A percentile compares a stretch with the other conserved stretches of the same genome.
Evolutionary conservation across 2,329 filamentous ascomycete species (phyloP).

Genomic region (Colletotrichum cuscutae): DNA sequence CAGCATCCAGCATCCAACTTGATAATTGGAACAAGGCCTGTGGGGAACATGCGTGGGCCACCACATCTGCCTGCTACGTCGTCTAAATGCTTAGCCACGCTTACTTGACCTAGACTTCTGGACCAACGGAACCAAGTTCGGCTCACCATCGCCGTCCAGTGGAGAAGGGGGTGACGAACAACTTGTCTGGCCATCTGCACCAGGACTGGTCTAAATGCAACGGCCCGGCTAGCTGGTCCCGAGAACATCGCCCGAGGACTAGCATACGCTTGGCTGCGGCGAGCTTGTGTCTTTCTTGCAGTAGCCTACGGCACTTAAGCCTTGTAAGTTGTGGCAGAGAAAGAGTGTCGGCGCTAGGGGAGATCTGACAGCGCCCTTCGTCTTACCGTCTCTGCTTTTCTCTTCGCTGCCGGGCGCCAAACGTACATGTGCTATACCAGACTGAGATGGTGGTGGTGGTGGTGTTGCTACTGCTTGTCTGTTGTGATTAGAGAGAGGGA

Average conservation of each 20-base stretch:
- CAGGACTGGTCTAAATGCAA: constrained; percentile 14
- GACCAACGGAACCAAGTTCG: constrained; percentile 7
- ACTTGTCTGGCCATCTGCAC: constrained; percentile 20
- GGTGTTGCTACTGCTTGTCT: background rate
- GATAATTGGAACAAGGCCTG: constrained; percentile 1
- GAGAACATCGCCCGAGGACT: background rate
- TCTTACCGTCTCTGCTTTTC: constrained; percentile 8
- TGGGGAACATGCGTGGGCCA: constrained; percentile 10
- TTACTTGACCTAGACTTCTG: constrained; percentile 15
- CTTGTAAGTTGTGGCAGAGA: background rate
- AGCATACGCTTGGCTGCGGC: constrained; percentile 11
- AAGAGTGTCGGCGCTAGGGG: background rate
- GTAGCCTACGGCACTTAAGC: background rate
- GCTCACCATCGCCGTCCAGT: constrained; percentile 14
- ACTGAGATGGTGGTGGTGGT: background rate
- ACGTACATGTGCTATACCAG: background rate
- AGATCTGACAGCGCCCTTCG: constrained; percentile 21
- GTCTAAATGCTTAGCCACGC: constrained; percentile 33
- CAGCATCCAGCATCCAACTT: background rate
- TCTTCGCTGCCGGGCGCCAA: background rate
- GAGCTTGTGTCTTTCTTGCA: constrained; percentile 1
- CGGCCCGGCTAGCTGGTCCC: constrained; percentile 28
- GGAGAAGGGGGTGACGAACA: constrained; percentile 15
- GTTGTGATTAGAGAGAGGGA: background rate
- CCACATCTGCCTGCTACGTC: constrained; percentile 19